Conservation (phyloP, 345 rosid species). For the Salix koriyanagi region DNA sequence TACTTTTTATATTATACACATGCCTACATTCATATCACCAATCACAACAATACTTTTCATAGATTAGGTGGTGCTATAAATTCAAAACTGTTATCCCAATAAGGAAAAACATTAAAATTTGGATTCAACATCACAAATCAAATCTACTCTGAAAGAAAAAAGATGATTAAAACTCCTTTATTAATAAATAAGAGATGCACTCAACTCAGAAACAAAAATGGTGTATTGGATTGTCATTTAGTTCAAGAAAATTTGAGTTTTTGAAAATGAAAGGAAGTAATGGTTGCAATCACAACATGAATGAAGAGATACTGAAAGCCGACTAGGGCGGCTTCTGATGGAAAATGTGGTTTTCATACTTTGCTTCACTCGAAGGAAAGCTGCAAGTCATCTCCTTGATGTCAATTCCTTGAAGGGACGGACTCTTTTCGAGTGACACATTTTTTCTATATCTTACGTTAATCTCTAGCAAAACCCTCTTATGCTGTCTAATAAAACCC, state of each 20-base stretch:
- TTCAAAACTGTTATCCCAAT: slow-evolving; percentile 11
- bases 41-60: not conserved
- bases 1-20: not conserved
- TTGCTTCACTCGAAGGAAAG: slow-evolving; percentile 71
- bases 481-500: slow-evolving; percentile 9
- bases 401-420: slow-evolving; percentile 59
- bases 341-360: slow-evolving; percentile 24
- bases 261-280: slow-evolving; percentile 23
- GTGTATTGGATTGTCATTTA: slow-evolving; percentile 14
- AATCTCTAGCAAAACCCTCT: not conserved
- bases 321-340: slow-evolving; percentile 43
- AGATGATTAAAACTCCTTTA: too few species aligned
- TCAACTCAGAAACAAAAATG: not conserved
- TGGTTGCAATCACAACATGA: slow-evolving; percentile 25
- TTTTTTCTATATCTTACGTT: not conserved
- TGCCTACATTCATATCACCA: not conserved
- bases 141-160: slow-evolving; percentile 5
- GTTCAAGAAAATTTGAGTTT: slow-evolving; percentile 17
- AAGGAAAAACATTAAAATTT: not conserved
- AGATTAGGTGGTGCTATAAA: slow-evolving; percentile 12
- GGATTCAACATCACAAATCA: slow-evolving; percentile 13
- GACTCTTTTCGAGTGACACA: slow-evolving; percentile 25
- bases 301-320: slow-evolving; percentile 25
- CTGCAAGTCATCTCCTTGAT: slow-evolving; percentile 30
- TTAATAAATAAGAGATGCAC: too few species aligned